These are phyloP conservation scores for Ensete ventricosum DNA, from an alignment of 176 grass and related monocot species.

Conservation along the genomic window DNA sequence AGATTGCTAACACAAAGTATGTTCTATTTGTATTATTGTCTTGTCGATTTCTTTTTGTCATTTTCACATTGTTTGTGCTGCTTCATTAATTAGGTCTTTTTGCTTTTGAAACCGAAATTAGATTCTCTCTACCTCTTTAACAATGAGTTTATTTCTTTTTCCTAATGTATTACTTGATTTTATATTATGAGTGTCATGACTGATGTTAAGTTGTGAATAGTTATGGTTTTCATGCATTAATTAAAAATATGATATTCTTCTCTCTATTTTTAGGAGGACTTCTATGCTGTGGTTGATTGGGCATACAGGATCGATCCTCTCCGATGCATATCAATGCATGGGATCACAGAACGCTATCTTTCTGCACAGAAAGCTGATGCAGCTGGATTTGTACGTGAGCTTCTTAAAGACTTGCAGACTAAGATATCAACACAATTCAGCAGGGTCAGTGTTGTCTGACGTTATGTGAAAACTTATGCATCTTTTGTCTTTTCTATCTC, in stretches of 20 bases:
- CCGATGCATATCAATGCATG: conserved; percentile 97
- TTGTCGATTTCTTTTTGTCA: background rate
- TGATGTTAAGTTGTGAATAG: background rate
- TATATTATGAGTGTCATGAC: background rate
- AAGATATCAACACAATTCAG: conserved; percentile 87
- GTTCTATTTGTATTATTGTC: background rate
- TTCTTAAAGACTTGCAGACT: conserved; percentile 85
- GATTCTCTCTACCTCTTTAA: background rate
- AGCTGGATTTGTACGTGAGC: conserved; percentile 82
- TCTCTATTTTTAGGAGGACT: conserved; percentile 68
- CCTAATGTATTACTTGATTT: background rate
- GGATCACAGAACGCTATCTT: conserved; percentile 91
- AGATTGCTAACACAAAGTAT: background rate
- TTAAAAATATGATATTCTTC: conserved; percentile 9
- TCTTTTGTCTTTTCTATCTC: conserved; percentile 1
- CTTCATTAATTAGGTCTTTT: background rate
- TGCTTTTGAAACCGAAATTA: background rate
- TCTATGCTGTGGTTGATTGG: conserved; percentile 94
- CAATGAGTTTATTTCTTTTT: background rate
- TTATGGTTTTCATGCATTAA: conserved; percentile 6
- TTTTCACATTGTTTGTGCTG: background rate
- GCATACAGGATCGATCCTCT: conserved; percentile 91
- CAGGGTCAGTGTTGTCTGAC: conserved; percentile 47
- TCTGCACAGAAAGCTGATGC: conserved; percentile 99
- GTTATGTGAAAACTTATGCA: conserved; percentile 9